Evolutionary conservation across 352 stramenopile species (phyloP), one percentile per base, ranked within the genome.

Genomic region (Blastocystis sp.): DNA sequence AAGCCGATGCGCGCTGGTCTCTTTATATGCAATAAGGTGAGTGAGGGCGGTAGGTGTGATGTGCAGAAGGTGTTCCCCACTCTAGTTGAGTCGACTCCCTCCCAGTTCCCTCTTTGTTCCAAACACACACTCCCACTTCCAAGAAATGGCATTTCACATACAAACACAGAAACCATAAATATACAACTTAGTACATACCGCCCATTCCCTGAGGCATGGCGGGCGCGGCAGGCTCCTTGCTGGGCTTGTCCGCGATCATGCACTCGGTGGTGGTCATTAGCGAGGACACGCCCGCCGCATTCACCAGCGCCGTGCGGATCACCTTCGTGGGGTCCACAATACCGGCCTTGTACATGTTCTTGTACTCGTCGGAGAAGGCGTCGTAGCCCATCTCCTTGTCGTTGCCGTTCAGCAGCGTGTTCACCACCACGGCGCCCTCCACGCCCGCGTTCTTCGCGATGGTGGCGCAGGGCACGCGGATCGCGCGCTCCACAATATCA

Each of bases 231-330:
- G 77, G 77, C 57, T 87, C 77, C 77, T 87, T 87, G 21, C 28
- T 57, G 42, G 77, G 77, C 38, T 43, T 17, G 28, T 78, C 74
- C 19, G 74, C 74, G 42, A 81, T 81, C 71, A 81, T 81, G 60
- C 71, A 81, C 91, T 99, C 97, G 38, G 96, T 97, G n/a, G 97
- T 99, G 92, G 98, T 98, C 91, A 99, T 96, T 74, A 99, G 93
- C 90, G 95, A 97, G 52, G 97, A 96, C 38, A 99, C 97, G 90
- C 95, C 98, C 60, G 97, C 96, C 40, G 97, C 97, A 91, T 99
- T 96, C 60, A 98, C 92, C 81, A 99, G 93, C 42, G 96, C 97
- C 87, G 96, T 99, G 89, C 96, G 95, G 71, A 98, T 97, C 57
- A 99, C 97, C 93, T 98, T 98, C 43, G 91, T 93, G n/a, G 92